These are phyloP conservation scores for Onygenales sp. DNA, from an alignment of 2,329 filamentous ascomycete species.

Conservation along the genomic window DNA sequence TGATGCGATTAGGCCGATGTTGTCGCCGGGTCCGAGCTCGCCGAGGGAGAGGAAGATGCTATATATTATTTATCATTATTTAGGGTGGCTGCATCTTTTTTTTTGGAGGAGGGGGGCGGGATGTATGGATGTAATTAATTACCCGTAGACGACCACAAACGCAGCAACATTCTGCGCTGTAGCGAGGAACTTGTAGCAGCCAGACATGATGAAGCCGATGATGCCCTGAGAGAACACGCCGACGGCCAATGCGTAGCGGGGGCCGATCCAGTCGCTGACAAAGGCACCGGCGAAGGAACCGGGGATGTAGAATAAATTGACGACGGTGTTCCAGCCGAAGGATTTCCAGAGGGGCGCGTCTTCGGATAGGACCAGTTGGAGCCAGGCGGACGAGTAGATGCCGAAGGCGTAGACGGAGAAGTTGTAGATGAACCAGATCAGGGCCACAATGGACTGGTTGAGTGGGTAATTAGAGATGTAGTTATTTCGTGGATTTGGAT, in stretches of 20 bases:
- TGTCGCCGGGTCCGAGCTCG: conserved; percentile 80
- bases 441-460: conserved; percentile 47
- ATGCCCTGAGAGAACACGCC: conserved; percentile 65
- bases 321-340: conserved; percentile 81
- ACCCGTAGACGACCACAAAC: conserved; percentile 70
- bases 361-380: conserved; percentile 51
- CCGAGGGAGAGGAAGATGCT: conserved; percentile 66
- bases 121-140: conserved; percentile 8
- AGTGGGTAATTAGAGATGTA: conserved; percentile 3
- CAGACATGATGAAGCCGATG: conserved; percentile 84
- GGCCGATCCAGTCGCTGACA: conserved; percentile 68
- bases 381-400: conserved; percentile 64
- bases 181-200: conserved; percentile 62
- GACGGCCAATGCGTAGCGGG: conserved; percentile 60
- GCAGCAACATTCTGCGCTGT: conserved; percentile 57
- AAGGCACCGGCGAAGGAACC: conserved; percentile 71
- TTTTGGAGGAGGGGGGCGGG: no score
- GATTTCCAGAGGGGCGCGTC: conserved; percentile 59
- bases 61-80: background rate
- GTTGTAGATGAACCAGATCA: conserved; percentile 83
- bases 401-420: conserved; percentile 79
- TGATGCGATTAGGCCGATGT: conserved; percentile 76
- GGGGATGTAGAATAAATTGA: conserved; percentile 83
- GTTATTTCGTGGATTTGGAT: background rate
- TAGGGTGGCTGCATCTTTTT: background rate